Evolutionary conservation across 208 protist species (phyloP).

Genomic region (Acanthamoeba culbertsoni): DNA sequence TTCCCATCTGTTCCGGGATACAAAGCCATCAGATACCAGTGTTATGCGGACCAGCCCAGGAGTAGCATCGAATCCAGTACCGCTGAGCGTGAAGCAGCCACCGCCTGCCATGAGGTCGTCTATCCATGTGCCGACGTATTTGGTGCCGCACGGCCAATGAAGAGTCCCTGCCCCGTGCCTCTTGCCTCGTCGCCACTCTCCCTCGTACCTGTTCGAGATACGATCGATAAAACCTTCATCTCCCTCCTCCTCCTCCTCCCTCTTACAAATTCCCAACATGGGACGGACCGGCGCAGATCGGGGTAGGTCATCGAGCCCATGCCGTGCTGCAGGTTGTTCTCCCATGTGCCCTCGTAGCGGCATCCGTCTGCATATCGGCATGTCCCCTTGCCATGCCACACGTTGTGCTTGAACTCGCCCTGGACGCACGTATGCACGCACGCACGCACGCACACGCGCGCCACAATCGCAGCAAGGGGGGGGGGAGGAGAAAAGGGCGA

Average conservation of each 20-base stretch:
- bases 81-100: not conserved
- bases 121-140: not conserved
- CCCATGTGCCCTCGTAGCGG: conserved; percentile 8
- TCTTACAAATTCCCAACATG: too few relatives aligned
- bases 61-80: not conserved
- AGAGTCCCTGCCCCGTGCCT: not conserved
- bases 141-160: not conserved
- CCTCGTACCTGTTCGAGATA: not conserved
- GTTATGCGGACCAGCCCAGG: not conserved
- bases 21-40: not conserved
- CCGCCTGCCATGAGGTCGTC: not conserved
- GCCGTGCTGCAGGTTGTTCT: conserved; percentile 28
- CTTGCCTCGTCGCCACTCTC: not conserved
- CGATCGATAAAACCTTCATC: too few relatives aligned
- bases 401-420: conserved; percentile 36
- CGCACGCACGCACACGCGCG: not conserved
- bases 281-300: not conserved
- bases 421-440: not conserved
- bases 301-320: not conserved
- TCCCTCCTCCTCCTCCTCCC: too few relatives aligned
- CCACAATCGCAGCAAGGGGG: not conserved
- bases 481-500: not conserved
- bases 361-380: not conserved
- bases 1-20: not conserved
- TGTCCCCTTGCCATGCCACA: not conserved